Percentiles rank a stretch among this genome's conserved stretches.
Conservation (phyloP, 805 yeast species). For the Wilhelminamyces savonicus region DNA sequence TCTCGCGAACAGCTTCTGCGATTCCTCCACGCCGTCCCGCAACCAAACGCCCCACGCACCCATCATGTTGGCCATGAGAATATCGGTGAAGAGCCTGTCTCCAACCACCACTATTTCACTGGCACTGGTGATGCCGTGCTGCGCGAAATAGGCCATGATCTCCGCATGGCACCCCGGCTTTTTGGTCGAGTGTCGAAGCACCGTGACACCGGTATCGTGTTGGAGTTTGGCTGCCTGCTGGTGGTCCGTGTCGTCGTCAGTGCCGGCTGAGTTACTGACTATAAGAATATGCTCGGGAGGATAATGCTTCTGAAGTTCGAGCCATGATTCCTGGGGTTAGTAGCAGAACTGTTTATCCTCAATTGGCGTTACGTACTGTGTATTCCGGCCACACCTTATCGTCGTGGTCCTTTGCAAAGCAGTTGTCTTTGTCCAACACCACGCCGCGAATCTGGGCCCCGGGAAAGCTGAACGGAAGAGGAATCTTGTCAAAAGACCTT, state of each 20-base stretch:
- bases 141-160: constrained; percentile 52
- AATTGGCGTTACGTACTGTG: constrained; percentile 16
- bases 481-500: constrained; percentile 52
- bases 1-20: constrained; percentile 45
- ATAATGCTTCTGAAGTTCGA: constrained; percentile 43
- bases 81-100: constrained; percentile 85
- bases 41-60: constrained; percentile 85
- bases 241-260: constrained; percentile 60
- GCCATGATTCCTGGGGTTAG: constrained; percentile 42
- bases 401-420: constrained; percentile 81
- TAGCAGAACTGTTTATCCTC: constrained; percentile 3
- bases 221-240: constrained; percentile 61
- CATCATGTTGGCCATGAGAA: constrained; percentile 92
- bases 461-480: constrained; percentile 44
- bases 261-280: constrained; percentile 92
- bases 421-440: constrained; percentile 91
- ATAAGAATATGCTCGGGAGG: constrained; percentile 63
- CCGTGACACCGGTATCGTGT: constrained; percentile 57
- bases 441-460: constrained; percentile 54
- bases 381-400: constrained; percentile 78
- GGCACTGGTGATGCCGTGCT: constrained; percentile 41
- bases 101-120: constrained; percentile 80
- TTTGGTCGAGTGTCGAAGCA: constrained; percentile 65
- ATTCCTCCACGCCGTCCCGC: constrained; percentile 61
- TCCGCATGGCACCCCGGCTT: constrained; percentile 79